A percentile compares a stretch with the other conserved stretches of the same genome.
These are phyloP conservation scores for Camellia granthamiana DNA, from an alignment of 148 eudicot genomes.

Conservation along the genomic window DNA sequence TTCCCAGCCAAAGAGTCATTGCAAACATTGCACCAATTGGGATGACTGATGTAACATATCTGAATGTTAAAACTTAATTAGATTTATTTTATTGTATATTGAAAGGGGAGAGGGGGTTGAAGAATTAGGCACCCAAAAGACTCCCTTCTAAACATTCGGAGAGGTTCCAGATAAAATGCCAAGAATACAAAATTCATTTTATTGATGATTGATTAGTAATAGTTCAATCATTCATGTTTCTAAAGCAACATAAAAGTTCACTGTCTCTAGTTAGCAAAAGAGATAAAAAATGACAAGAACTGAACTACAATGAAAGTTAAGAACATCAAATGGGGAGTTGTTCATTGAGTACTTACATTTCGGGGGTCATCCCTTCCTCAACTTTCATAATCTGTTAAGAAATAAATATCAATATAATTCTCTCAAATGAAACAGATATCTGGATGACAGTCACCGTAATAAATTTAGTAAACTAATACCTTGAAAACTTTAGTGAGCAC, in stretches of 20 bases:
- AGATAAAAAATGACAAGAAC: conserved; percentile 4
- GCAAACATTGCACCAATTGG: conserved; percentile 99
- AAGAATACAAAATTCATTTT: neutral
- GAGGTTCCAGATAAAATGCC: conserved; percentile 8
- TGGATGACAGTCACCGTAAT: conserved; percentile 6
- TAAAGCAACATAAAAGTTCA: neutral
- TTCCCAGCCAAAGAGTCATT: conserved; percentile 97
- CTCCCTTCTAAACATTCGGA: neutral
- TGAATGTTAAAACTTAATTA: conserved; percentile 28
- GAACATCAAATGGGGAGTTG: conserved; percentile 13
- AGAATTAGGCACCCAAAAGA: neutral
- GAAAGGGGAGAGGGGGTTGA: neutral
- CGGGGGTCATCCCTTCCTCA: conserved; percentile 97
- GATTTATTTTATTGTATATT: conserved; percentile 1
- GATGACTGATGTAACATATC: conserved; percentile 82
- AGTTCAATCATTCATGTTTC: conserved; percentile 5
- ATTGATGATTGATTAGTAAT: neutral
- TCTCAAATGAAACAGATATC: conserved; percentile 7
- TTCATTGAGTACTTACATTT: conserved; percentile 62
- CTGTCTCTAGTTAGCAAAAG: neutral
- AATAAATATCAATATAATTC: conserved; percentile 14
- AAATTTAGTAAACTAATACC: conserved; percentile 39
- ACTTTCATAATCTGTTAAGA: conserved; percentile 73
- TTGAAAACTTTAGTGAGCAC: conserved; percentile 81
- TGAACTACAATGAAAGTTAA: neutral